These are phyloP conservation scores for Ceratobasidium sp. DNA, from an alignment of 1,284 basidiomycete genomes.

Conservation along the genomic window DNA sequence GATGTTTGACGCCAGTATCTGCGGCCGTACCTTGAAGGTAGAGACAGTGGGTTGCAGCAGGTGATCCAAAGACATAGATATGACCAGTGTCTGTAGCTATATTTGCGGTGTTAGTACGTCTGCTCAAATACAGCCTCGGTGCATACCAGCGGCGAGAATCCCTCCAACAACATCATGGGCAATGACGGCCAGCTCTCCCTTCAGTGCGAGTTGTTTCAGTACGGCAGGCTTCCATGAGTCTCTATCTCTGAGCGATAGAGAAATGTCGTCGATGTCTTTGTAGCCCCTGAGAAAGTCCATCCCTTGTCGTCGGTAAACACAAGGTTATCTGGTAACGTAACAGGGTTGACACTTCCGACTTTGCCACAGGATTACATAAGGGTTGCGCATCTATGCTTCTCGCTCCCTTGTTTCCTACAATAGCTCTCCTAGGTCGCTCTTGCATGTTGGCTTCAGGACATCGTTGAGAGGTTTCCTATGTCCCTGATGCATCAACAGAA, in stretches of 20 bases:
- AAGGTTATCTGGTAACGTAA: no score
- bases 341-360: no score
- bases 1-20: slow-evolving; percentile 33
- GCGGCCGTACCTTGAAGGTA: slow-evolving; percentile 21
- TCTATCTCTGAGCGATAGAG: slow-evolving; percentile 30
- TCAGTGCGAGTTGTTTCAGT: slow-evolving; percentile 20
- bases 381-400: not conserved
- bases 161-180: slow-evolving; percentile 28
- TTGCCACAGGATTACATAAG: no score
- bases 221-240: slow-evolving; percentile 34
- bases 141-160: slow-evolving; percentile 25
- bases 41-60: slow-evolving; percentile 23
- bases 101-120: not conserved
- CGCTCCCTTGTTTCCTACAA: slow-evolving; percentile 31
- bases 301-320: slow-evolving; percentile 12
- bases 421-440: slow-evolving; percentile 4
- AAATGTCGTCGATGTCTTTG: slow-evolving; percentile 36
- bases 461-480: slow-evolving; percentile 27
- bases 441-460: slow-evolving; percentile 9
- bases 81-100: slow-evolving; percentile 27
- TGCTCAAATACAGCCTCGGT: not conserved
- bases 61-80: slow-evolving; percentile 35
- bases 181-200: slow-evolving; percentile 25
- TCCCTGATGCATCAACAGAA: slow-evolving; percentile 24
- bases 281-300: slow-evolving; percentile 37